These are phyloP conservation scores for Helicostylum pulchrum DNA, from an alignment of 192 early-diverging fungal genomes.

Conservation along the genomic window DNA sequence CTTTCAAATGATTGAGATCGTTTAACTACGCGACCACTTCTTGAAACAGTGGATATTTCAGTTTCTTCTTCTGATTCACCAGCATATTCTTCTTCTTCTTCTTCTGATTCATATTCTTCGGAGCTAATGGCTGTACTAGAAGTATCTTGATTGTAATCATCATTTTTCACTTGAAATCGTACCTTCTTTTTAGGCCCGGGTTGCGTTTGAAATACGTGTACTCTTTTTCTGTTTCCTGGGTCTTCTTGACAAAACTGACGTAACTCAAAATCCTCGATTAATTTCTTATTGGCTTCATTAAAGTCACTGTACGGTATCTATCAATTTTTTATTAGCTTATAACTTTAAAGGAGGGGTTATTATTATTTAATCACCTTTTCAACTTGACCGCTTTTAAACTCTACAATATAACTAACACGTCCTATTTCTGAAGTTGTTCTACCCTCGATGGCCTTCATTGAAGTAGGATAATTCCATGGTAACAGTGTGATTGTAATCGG, in stretches of 20 bases:
- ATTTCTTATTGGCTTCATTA: too few relatives aligned
- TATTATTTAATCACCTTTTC: not conserved
- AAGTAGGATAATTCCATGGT: not conserved
- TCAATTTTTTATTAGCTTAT: too few relatives aligned
- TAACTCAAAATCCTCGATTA: too few relatives aligned
- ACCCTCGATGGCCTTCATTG: not conserved
- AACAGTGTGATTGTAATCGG: too few relatives aligned
- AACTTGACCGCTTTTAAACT: not conserved
- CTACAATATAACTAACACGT: not conserved
- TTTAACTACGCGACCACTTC: not conserved
- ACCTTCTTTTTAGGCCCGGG: too few relatives aligned
- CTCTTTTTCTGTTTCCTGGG: too few relatives aligned
- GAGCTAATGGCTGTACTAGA: too few relatives aligned
- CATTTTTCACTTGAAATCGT: too few relatives aligned
- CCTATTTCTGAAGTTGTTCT: not conserved
- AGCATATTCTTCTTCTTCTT: not conserved
- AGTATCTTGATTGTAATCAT: too few relatives aligned
- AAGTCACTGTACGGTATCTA: too few relatives aligned
- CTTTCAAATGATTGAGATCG: not conserved
- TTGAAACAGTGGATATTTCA: not conserved
- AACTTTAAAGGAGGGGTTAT: not conserved
- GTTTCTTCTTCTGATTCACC: not conserved
- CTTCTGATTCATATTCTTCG: not conserved
- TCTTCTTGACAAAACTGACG: too few relatives aligned
- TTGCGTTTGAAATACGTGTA: too few relatives aligned